Evolutionary conservation across 805 yeast genomes (phyloP).

Genomic region (Brettanomyces sp.): DNA sequence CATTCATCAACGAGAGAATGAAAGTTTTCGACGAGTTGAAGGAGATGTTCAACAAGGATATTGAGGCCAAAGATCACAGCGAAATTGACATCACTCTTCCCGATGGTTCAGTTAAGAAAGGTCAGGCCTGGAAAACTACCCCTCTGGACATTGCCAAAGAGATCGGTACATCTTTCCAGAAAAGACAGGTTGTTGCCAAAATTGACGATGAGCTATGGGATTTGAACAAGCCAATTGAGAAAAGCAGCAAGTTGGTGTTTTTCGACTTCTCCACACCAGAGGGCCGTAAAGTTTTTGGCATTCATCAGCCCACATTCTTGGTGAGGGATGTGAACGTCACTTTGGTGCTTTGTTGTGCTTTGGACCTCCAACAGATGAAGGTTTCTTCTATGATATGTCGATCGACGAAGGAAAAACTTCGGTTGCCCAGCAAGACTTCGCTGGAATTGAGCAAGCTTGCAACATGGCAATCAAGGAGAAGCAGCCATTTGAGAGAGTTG

Average conservation of each 20-base stretch:
- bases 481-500: conserved; percentile 90
- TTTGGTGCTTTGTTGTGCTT: conserved; percentile 85
- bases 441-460: conserved; percentile 74
- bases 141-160: conserved; percentile 79
- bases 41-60: conserved; percentile 63
- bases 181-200: conserved; percentile 84
- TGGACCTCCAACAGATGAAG: conserved; percentile 98
- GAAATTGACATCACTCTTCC: conserved; percentile 74
- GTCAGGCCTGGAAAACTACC: conserved; percentile 79
- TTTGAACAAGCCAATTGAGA: conserved; percentile 85
- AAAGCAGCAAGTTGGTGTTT: conserved; percentile 59
- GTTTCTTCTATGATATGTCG: conserved; percentile 95
- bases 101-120: conserved; percentile 77
- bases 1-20: conserved; percentile 71
- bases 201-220: conserved; percentile 93
- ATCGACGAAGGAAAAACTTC: conserved; percentile 66
- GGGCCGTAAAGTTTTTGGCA: conserved; percentile 98
- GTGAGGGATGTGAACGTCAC: conserved; percentile 97
- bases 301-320: conserved; percentile 94
- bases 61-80: conserved; percentile 46
- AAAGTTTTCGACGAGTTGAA: conserved; percentile 72
- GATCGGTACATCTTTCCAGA: conserved; percentile 81
- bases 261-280: conserved; percentile 90
- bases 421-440: conserved; percentile 77
- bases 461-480: conserved; percentile 88